phyloP scores from a whole-genome alignment of 2,329 filamentous ascomycete species.

The Chaetomiaceae sp. region DNA sequence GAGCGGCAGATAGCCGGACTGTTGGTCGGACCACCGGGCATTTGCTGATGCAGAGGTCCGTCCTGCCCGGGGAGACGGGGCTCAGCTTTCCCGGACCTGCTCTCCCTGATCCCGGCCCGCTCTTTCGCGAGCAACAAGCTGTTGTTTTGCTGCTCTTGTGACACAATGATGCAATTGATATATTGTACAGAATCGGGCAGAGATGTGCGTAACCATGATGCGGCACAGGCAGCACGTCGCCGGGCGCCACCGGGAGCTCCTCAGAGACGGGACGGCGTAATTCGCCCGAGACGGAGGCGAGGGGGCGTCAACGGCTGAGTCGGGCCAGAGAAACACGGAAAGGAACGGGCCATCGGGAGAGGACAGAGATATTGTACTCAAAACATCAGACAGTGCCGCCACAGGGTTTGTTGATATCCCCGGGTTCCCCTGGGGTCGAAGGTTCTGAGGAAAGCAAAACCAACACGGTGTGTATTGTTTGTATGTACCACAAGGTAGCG shows the following conservation, averaged over 20 bases:
- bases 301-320: neutral
- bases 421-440: too few relatives aligned
- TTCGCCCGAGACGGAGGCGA: neutral
- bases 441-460: too few relatives aligned
- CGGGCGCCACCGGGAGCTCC: neutral
- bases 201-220: slow-evolving; percentile 2
- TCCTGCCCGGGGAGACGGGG: neutral
- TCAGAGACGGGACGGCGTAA: neutral
- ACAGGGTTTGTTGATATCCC: too few relatives aligned
- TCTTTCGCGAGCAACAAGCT: too few relatives aligned
- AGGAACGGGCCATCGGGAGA: neutral
- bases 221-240: neutral
- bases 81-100: neutral
- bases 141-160: neutral
- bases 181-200: neutral
- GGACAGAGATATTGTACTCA: neutral
- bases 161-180: slow-evolving; percentile 1
- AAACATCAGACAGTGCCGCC: neutral
- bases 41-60: slow-evolving; percentile 7
- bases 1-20: neutral
- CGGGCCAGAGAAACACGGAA: neutral
- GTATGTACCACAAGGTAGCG: slow-evolving; percentile 3
- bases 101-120: neutral
- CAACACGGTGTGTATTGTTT: too few relatives aligned
- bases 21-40: neutral